Evolutionary conservation across 306 rosid genomes (phyloP).

Genomic region (Trifolium dubium): DNA sequence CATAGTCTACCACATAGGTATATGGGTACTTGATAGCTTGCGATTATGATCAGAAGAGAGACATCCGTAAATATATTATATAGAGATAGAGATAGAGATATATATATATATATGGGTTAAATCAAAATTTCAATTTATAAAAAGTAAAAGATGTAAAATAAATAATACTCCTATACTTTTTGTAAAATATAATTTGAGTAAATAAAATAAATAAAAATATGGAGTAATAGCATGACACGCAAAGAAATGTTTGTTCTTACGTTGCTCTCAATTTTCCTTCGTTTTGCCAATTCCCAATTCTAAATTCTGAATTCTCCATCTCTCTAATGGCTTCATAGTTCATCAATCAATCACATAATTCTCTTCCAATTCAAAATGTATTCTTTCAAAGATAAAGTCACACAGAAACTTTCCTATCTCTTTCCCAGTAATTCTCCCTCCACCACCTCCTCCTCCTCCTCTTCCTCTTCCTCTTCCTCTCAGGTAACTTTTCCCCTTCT

Average conservation of each 20-base stretch:
- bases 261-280: not conserved
- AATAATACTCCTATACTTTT: too few species aligned
- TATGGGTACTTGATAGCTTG: too few species aligned
- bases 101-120: too few species aligned
- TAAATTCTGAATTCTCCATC: constrained; percentile 2
- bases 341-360: not conserved
- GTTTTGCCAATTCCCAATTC: not conserved
- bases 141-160: too few species aligned
- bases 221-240: not conserved
- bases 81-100: too few species aligned
- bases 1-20: too few species aligned
- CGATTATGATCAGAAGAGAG: too few species aligned
- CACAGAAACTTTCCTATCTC: constrained; percentile 65
- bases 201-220: too few species aligned
- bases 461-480: constrained; percentile 18
- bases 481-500: constrained; percentile 44
- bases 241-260: constrained; percentile 17
- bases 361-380: constrained; percentile 55
- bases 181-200: too few species aligned
- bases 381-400: constrained; percentile 69
- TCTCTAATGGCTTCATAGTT: constrained; percentile 36
- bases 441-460: constrained; percentile 27
- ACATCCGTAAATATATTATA: too few species aligned
- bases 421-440: constrained; percentile 60
- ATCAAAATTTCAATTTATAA: too few species aligned